Percentiles rank a stretch among this genome's conserved stretches.
These are phyloP conservation scores for Cryptococcus jaspeensis DNA, from an alignment of 1,284 basidiomycete genomes.

Conservation along the genomic window DNA sequence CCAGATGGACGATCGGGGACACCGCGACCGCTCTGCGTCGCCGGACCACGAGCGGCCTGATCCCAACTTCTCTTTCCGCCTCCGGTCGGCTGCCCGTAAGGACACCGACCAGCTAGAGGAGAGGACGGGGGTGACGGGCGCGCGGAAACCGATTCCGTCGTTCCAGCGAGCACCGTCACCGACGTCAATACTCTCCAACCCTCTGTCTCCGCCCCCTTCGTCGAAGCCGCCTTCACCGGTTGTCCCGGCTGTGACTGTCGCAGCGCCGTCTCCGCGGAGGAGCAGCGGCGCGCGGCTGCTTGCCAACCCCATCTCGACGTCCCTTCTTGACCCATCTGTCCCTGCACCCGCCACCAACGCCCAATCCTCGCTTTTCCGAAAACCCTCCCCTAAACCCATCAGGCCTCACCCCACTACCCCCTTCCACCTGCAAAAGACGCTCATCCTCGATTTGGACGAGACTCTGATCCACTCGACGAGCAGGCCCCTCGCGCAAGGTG, in stretches of 20 bases:
- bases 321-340: constrained; percentile 46
- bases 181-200: constrained; percentile 30
- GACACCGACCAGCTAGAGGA: background rate
- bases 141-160: background rate
- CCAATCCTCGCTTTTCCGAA: constrained; percentile 15
- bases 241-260: background rate
- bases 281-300: constrained; percentile 27
- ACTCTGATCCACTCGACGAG: constrained; percentile 97
- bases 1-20: constrained; percentile 8
- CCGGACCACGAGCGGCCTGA: constrained; percentile 4
- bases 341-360: constrained; percentile 33
- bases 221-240: background rate
- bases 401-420: constrained; percentile 55
- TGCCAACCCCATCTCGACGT: constrained; percentile 43
- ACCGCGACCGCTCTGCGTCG: background rate
- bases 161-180: constrained; percentile 8
- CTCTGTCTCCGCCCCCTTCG: constrained; percentile 11
- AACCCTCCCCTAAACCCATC: constrained; percentile 4
- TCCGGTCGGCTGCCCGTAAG: constrained; percentile 28
- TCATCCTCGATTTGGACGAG: constrained; percentile 95
- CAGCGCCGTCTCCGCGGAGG: background rate
- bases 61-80: constrained; percentile 31
- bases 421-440: constrained; percentile 80
- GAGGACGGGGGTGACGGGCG: background rate
- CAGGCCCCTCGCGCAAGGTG: constrained; percentile 59